phyloP scores from a whole-genome alignment of 176 grass and related monocot species.

The Dendrocalamus sinicus region DNA sequence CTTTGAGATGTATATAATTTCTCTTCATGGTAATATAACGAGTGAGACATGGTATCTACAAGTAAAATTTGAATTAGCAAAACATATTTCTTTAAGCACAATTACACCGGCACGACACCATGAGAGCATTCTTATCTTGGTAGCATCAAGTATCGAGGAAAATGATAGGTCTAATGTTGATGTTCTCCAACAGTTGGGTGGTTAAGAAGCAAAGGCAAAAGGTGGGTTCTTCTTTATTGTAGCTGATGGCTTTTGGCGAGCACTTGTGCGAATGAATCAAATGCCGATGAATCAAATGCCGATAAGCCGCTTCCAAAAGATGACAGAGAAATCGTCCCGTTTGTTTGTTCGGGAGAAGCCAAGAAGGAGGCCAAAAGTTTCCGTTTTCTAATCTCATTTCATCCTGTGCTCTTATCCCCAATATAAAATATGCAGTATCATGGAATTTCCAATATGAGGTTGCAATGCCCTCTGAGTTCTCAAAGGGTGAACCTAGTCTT shows the following conservation, averaged over 20 bases:
- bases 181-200: not conserved
- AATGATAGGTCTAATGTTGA: conserved; percentile 8
- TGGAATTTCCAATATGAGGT: conserved; percentile 1
- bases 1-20: not conserved
- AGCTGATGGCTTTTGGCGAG: too few species aligned
- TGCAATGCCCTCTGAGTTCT: not conserved
- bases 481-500: conserved; percentile 5
- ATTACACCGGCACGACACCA: not conserved
- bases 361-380: not conserved
- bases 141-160: not conserved
- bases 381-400: not conserved
- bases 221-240: too few species aligned
- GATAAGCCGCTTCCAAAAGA: too few species aligned
- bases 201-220: conserved; percentile 26
- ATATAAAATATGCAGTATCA: not conserved
- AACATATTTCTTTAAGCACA: conserved; percentile 22
- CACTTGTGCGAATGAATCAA: too few species aligned
- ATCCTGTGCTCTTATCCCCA: conserved; percentile 11
- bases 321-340: too few species aligned
- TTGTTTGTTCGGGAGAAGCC: too few species aligned
- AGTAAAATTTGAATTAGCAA: not conserved
- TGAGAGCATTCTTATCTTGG: conserved; percentile 4
- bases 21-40: not conserved
- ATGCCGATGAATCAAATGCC: too few species aligned
- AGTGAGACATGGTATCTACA: conserved; percentile 1